These are phyloP conservation scores for Calamus simplicifolius DNA, from an alignment of 176 grass and related monocot species.

Conservation along the genomic window DNA sequence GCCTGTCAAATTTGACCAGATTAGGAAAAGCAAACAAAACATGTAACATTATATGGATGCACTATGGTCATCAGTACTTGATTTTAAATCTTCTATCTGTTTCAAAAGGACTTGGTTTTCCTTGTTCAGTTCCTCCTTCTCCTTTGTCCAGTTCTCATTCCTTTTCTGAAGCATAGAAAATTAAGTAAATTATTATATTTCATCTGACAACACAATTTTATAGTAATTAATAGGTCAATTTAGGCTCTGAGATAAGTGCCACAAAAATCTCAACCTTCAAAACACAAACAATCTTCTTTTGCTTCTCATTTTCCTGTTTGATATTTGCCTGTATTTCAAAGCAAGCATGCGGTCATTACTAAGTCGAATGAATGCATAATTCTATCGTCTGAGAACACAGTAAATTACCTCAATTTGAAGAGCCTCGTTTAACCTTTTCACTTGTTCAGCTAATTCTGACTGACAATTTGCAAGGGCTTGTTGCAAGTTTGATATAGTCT, in stretches of 20 bases:
- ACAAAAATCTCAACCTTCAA: conserved; percentile 38
- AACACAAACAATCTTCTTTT: conserved; percentile 24
- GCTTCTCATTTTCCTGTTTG: conserved; percentile 57
- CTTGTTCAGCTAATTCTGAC: conserved; percentile 56
- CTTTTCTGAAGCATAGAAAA: conserved; percentile 40
- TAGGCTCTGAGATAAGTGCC: too few species aligned
- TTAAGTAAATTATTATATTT: background rate
- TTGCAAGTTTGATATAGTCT: conserved; percentile 52
- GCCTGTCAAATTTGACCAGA: conserved; percentile 45
- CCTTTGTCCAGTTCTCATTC: conserved; percentile 35
- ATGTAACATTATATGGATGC: background rate
- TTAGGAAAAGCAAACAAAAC: conserved; percentile 16
- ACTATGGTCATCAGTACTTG: conserved; percentile 40
- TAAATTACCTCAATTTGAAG: conserved; percentile 57
- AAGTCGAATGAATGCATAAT: conserved; percentile 1
- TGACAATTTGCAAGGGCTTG: conserved; percentile 53
- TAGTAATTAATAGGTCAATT: too few species aligned
- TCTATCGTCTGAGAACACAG: background rate
- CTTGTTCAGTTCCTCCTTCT: conserved; percentile 32
- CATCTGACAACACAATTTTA: background rate
- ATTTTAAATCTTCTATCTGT: conserved; percentile 92
- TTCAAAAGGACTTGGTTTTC: conserved; percentile 63
- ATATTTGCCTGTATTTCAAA: conserved; percentile 36
- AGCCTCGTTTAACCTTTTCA: conserved; percentile 67
- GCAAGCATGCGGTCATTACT: conserved; percentile 7